Base-by-base conservation (phyloP, 179 eudicot species). In the Silene coronaria region DNA sequence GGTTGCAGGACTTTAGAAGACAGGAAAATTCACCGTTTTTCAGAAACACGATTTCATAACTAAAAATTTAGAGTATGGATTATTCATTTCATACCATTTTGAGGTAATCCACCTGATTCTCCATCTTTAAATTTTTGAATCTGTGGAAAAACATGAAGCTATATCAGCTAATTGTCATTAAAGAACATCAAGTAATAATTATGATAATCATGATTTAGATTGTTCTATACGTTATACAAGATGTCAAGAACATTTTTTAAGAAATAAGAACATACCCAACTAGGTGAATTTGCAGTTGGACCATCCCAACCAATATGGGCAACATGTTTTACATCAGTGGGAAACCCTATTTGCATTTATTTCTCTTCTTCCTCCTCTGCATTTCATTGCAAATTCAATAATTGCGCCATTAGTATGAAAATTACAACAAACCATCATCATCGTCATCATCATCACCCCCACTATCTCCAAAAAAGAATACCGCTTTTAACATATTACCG, bases 241-340 rank as follows among this genome's bases (percentile, higher is more conserved):
- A 34, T 5, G 38, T 34, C 4, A 36, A n/a, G 14, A 45, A 14
- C n/a, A 38, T 34, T 34, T 6, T 6, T 9, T 8, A 34, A 9
- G 55, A 24, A 38, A 7, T 45, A 45, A 45, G 51, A 45, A 57
- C 57, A 38, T 79, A 80, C 86, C 86, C 86, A 83, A 66, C 75
- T 80, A 5, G 86, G 86, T 65, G 81, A 67, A 80, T 23, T 83
- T 23, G 83, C 57, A 17, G 79, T 34, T n/a, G 83, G 83, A 77
- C 86, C 86, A 83, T 83, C 86, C 86, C 86, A 83, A 42, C 86
- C 86, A 64, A 83, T 83, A 34, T 83, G 86, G 48, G 86, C 86
- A 67, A 83, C 83, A 83, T 83, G 86, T 53, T 77, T 83, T 74
- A 83, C 86, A 75, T 83, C 83, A 10, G 86, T 83, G 0, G 86